Evolutionary conservation across 2,329 filamentous ascomycete species (phyloP).

Genomic region (Ceratocystis colombiana): DNA sequence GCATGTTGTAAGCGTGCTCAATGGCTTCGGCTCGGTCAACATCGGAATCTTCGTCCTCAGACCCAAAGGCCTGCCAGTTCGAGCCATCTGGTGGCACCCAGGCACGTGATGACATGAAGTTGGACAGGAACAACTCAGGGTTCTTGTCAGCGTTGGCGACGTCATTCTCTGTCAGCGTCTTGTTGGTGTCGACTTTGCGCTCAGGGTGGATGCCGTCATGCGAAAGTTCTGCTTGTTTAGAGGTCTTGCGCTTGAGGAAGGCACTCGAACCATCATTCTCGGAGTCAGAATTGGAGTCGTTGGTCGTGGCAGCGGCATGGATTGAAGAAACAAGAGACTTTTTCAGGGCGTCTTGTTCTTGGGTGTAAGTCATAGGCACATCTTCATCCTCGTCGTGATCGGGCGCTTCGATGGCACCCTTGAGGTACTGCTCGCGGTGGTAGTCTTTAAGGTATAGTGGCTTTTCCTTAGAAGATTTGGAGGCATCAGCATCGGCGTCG

Average conservation of each 20-base stretch:
- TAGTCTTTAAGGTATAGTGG: conserved; percentile 82
- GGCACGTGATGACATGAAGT: conserved; percentile 84
- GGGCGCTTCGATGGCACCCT: conserved; percentile 46
- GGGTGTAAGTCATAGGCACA: conserved; percentile 60
- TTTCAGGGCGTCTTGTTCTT: conserved; percentile 81
- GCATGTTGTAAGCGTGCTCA: conserved; percentile 87
- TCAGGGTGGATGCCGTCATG: conserved; percentile 46
- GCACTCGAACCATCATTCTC: conserved; percentile 33
- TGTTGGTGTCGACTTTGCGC: conserved; percentile 38
- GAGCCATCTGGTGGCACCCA: conserved; percentile 65
- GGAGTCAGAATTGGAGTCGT: conserved; percentile 41
- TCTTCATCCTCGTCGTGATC: conserved; percentile 33
- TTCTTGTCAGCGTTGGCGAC: conserved; percentile 72
- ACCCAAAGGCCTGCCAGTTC: conserved; percentile 74
- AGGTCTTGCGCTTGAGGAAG: conserved; percentile 28
- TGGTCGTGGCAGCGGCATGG: conserved; percentile 44
- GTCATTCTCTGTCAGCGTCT: conserved; percentile 48
- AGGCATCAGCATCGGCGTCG: conserved; percentile 32
- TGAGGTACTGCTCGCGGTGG: conserved; percentile 79
- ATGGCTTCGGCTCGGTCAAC: conserved; percentile 70
- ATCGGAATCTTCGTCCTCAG: conserved; percentile 78
- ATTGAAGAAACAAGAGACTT: conserved; percentile 69
- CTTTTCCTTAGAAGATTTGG: conserved; percentile 59
- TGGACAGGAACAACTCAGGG: conserved; percentile 85
- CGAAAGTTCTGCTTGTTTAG: conserved; percentile 20